These are phyloP conservation scores for Magnolia officinalis DNA, from an alignment of 164 flowering plant species.

Conservation along the genomic window DNA sequence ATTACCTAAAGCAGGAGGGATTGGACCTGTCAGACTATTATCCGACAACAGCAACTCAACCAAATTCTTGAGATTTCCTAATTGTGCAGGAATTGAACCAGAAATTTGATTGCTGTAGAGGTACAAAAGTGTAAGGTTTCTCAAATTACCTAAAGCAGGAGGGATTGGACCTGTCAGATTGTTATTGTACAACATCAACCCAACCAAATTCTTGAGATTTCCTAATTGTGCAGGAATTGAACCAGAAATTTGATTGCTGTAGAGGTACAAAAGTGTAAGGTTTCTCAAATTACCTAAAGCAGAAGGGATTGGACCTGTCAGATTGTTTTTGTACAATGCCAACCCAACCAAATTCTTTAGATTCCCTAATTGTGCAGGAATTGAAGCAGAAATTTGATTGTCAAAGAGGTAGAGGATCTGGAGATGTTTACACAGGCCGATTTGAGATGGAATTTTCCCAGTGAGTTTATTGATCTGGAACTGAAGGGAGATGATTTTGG, in stretches of 20 bases:
- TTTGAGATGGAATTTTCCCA: too few species aligned
- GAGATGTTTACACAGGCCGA: too few species aligned
- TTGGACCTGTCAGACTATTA: too few species aligned
- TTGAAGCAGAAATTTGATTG: slow-evolving; percentile 60
- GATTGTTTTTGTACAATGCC: neutral
- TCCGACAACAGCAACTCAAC: too few species aligned
- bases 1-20: too few species aligned
- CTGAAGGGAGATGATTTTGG: too few species aligned
- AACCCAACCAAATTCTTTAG: neutral
- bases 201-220: neutral
- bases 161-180: neutral
- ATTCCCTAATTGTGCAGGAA: slow-evolving; percentile 64
- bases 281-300: slow-evolving; percentile 1
- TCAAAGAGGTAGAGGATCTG: slow-evolving; percentile 35
- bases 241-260: slow-evolving; percentile 37
- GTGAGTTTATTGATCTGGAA: too few species aligned
- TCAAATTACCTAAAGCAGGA: neutral
- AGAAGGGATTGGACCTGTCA: neutral
- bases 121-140: neutral
- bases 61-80: too few species aligned
- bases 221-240: slow-evolving; percentile 68
- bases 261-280: neutral
- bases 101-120: too few species aligned
- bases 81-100: too few species aligned
- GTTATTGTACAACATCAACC: neutral